phyloP scores from a whole-genome alignment of 108 stramenopile genomes.

The Nitzschia sp. region DNA sequence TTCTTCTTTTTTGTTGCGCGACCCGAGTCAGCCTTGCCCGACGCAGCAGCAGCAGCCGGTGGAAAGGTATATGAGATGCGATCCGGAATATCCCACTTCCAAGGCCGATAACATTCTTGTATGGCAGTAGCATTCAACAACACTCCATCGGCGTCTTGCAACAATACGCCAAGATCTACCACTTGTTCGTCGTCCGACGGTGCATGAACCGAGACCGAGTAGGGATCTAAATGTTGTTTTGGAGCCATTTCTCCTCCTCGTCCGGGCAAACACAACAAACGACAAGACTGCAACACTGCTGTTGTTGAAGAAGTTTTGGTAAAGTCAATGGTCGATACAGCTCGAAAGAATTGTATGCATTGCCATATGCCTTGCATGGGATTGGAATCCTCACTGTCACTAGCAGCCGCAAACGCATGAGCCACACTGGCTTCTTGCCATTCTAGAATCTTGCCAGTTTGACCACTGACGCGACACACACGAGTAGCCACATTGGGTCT shows the following conservation, averaged over 20 bases:
- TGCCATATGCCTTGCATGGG: conserved; percentile 26
- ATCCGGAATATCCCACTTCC: conserved; percentile 20
- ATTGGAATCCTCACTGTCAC: neutral
- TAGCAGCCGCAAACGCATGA: conserved; percentile 35
- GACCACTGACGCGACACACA: conserved; percentile 22
- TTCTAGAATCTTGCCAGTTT: conserved; percentile 18
- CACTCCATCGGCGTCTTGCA: conserved; percentile 22
- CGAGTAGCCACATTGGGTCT: neutral
- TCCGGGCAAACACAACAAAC: conserved; percentile 4
- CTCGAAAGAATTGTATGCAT: conserved; percentile 21
- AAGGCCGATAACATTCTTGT: conserved; percentile 4
- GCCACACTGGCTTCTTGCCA: conserved; percentile 37
- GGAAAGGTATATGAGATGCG: conserved; percentile 33
- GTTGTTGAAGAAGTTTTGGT: neutral
- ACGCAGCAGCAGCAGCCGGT: no score
- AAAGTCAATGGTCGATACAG: conserved; percentile 18
- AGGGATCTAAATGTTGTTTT: neutral
- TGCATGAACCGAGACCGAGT: conserved; percentile 41
- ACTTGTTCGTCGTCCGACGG: neutral
- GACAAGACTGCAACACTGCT: neutral
- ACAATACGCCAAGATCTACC: conserved; percentile 7
- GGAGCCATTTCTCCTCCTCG: neutral
- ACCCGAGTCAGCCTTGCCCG: no score
- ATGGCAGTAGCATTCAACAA: conserved; percentile 15
- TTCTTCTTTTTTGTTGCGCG: no score